Evolutionary conservation across 768 basidiomycete species (phyloP), one percentile per base, ranked within the genome.

Genomic region (Tricholoma hemisulphureum): DNA sequence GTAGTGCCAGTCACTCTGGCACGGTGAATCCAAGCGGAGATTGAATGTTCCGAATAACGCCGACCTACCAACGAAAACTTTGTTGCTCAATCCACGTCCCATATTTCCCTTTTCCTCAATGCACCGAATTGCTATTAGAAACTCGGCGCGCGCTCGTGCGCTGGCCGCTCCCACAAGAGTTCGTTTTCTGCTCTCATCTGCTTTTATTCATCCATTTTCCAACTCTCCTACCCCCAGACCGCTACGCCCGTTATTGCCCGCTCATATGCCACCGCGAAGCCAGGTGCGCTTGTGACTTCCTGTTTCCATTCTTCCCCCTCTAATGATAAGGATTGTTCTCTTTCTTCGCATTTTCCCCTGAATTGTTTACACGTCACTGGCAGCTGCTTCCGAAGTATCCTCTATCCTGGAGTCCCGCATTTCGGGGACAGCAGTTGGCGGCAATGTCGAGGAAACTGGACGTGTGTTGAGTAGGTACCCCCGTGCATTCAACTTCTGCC

Each of bases 331-430:
- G 5, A 52, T 31, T 51, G 48, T 31, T 63, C 57, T 63, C 61
- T 64, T 68, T 58, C 60, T 50, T 57, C 56, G 52, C 53, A 51
- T 37, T 58, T 26, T 32, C 48, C 63, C 55, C 31, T 61, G 60
- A 2, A 60, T 63, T 64, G 56, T 58, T 72, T 66, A 71, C 70
- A 73, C 73, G 70, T 75, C 72, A 77, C 70, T 52, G 55, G 66
- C 68, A 96, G 97, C 95, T 73, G 97, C 96, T 65, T 96, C 95
- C 68, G 97, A 99, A 85, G 97, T 99, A 66, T 96, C 97, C 45
- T 95, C 95, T 68, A 98, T 99, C 80, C 87, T 99, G 71, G 97
- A 99, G 84, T 90, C 91, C 70, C 93, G 97, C 74, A 99, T 99
- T 75, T 85, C 95, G 64, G 97, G 96, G 74, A 84, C 92, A 63